A percentile compares a stretch with the other conserved stretches of the same genome.
These are phyloP conservation scores for Sporobolomyces pararoseus DNA, from an alignment of 768 basidiomycete genomes.

Conservation along the genomic window DNA sequence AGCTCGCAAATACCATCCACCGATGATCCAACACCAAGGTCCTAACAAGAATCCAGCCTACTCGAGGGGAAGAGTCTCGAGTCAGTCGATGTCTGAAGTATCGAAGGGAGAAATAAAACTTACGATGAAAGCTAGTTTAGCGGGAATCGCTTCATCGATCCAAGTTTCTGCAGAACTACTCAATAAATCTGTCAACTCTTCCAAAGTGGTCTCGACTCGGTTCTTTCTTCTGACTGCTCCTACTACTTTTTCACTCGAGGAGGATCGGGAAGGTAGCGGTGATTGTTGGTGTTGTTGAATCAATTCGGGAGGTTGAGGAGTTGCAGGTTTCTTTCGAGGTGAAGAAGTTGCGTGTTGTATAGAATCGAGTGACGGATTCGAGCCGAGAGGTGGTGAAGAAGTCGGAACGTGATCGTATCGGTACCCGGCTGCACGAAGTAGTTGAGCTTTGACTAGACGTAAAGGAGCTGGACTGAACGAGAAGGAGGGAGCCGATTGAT, in stretches of 20 bases:
- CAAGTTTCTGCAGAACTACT: slow-evolving; percentile 12
- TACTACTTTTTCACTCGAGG: not conserved
- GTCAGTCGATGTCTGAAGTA: not conserved
- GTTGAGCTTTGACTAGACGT: slow-evolving; percentile 35
- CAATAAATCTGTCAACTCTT: slow-evolving; percentile 12
- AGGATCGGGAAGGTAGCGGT: too few relatives aligned
- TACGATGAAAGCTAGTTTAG: slow-evolving; percentile 42
- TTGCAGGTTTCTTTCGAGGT: not conserved
- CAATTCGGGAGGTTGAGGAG: not conserved
- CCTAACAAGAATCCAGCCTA: slow-evolving; percentile 39
- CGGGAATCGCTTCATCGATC: slow-evolving; percentile 39
- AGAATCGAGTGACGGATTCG: not conserved
- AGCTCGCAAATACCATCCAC: slow-evolving; percentile 35
- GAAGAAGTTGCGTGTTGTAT: slow-evolving; percentile 5
- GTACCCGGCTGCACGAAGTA: slow-evolving; percentile 28
- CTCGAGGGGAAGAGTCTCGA: not conserved
- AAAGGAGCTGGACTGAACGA: slow-evolving; percentile 40
- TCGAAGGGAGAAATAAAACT: not conserved
- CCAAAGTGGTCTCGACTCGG: slow-evolving; percentile 8
- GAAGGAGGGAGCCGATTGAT: slow-evolving; percentile 17
- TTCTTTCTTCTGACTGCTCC: not conserved
- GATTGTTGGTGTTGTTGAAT: too few relatives aligned
- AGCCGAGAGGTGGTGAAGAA: slow-evolving; percentile 5
- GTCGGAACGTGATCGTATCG: slow-evolving; percentile 1
- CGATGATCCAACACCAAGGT: slow-evolving; percentile 39